Conservation (phyloP, 257 asterid genomes). For the Solanum dulcamara region DNA sequence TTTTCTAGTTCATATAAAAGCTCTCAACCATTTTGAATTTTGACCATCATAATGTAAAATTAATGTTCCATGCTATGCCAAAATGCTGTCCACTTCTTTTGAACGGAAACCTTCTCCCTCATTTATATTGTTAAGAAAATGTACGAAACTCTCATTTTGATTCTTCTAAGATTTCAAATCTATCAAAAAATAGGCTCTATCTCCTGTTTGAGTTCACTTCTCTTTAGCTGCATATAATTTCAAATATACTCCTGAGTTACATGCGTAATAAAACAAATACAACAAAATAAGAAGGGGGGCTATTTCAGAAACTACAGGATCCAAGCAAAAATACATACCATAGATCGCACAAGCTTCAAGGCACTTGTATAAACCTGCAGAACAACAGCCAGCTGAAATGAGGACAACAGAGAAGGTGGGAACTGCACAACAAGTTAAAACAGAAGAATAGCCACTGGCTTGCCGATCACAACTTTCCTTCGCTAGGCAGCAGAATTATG, state of each 20-base stretch:
- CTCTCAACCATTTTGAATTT: background rate
- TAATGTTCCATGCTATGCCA: background rate
- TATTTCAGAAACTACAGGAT: background rate
- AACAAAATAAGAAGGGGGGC: background rate
- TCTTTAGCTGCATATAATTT: background rate
- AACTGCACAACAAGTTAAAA: background rate
- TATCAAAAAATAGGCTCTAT: background rate
- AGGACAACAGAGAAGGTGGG: background rate
- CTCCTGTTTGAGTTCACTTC: background rate
- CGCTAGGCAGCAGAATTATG: background rate
- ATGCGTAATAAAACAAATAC: background rate
- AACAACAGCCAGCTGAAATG: constrained; percentile 2
- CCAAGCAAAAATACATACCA: constrained; percentile 32
- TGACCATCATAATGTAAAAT: background rate
- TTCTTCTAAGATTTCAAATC: background rate
- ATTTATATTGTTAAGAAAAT: background rate
- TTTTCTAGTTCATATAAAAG: background rate
- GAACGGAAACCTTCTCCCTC: background rate
- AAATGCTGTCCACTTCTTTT: background rate
- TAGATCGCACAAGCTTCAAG: constrained; percentile 93
- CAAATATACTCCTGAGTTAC: background rate
- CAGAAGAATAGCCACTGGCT: background rate
- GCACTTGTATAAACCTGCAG: constrained; percentile 94
- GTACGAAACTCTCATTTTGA: background rate
- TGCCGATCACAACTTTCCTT: background rate